Conservation (phyloP, 169 alveolate species). For the Eimeria maxima region DNA sequence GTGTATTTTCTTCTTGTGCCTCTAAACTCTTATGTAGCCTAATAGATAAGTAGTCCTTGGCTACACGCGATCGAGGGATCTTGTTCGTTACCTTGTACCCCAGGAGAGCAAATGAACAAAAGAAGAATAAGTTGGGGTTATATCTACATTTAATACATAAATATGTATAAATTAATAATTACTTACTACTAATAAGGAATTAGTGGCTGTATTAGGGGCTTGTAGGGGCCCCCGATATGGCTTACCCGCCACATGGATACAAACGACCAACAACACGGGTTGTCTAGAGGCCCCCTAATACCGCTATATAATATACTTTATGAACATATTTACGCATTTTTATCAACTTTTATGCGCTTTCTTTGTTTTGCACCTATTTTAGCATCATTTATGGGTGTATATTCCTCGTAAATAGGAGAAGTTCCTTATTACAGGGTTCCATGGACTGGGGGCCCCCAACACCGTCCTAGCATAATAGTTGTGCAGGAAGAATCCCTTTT, state of each 20-base stretch:
- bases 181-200: background rate
- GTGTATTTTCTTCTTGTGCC: background rate
- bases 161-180: background rate
- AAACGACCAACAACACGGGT: background rate
- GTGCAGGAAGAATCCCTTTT: background rate
- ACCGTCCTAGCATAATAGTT: background rate
- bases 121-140: too few relatives aligned
- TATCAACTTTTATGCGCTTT: background rate
- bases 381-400: background rate
- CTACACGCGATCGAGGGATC: background rate
- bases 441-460: conserved; percentile 13
- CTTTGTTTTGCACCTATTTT: background rate
- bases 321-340: background rate
- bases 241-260: background rate
- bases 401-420: background rate
- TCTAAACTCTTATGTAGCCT: too few relatives aligned
- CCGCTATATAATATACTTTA: background rate
- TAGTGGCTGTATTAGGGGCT: background rate
- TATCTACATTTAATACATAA: background rate
- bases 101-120: background rate
- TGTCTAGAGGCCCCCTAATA: background rate
- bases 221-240: background rate
- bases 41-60: too few relatives aligned
- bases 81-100: background rate
- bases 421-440: background rate